A percentile compares a stretch with the other conserved stretches of the same genome.
Conservation (phyloP, 257 asterid genomes). For the Capsicum baccatum region DNA sequence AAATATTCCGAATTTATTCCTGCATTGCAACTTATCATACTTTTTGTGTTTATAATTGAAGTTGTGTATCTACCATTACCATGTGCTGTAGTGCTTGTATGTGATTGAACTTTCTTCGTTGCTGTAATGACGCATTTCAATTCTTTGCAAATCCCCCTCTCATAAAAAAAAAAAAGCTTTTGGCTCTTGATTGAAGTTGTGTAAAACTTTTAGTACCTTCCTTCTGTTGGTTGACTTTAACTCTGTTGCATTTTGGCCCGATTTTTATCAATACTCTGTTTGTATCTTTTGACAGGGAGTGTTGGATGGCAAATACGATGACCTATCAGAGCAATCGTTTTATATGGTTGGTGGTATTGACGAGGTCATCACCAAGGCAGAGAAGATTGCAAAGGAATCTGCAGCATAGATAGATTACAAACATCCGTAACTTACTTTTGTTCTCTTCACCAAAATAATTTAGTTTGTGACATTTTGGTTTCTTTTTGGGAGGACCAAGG, state of each 20-base stretch:
- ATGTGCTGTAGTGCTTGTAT: neutral
- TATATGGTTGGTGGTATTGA: conserved; percentile 99
- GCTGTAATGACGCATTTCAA: neutral
- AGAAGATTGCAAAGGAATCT: conserved; percentile 94
- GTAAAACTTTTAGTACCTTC: neutral
- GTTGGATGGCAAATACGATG: conserved; percentile 91
- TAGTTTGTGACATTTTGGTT: conserved; percentile 43
- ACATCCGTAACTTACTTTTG: conserved; percentile 29
- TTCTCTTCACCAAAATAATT: conserved; percentile 63
- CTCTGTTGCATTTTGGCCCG: neutral
- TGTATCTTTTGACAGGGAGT: conserved; percentile 62
- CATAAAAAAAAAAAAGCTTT: neutral
- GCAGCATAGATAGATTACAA: conserved; percentile 54
- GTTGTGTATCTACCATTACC: neutral
- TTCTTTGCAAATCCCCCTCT: neutral
- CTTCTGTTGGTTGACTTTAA: neutral
- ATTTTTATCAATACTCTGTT: neutral
- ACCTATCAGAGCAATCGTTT: conserved; percentile 89
- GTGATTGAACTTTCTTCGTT: neutral
- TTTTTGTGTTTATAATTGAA: neutral
- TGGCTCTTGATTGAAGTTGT: neutral
- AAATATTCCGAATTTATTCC: neutral
- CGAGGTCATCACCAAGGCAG: conserved; percentile 93
- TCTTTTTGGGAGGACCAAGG: conserved; percentile 38
- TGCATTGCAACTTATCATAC: neutral